Conservation (phyloP, 1,139 yeast genomes). For the Geotrichum carabidarum region DNA sequence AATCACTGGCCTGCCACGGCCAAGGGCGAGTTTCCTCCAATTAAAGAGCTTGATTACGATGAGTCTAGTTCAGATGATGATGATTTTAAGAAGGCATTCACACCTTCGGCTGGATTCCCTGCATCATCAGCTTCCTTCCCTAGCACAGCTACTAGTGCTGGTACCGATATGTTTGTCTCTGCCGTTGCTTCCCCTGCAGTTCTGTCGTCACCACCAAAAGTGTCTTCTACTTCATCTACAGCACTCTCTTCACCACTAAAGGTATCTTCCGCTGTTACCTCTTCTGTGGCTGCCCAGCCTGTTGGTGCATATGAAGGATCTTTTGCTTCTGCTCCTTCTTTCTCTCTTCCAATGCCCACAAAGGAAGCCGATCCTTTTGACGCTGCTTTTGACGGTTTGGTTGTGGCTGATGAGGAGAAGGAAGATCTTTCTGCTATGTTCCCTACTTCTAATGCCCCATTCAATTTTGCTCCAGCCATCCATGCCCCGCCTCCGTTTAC, state of each 20-base stretch:
- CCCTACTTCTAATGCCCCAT: not conserved
- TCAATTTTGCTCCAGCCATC: not conserved
- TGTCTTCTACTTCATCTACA: conserved; percentile 23
- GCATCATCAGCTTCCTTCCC: conserved; percentile 15
- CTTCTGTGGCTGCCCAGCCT: conserved; percentile 8
- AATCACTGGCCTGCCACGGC: conserved; percentile 6
- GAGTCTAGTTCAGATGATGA: conserved; percentile 46
- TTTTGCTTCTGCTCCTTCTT: conserved; percentile 17
- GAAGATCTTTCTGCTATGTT: not conserved
- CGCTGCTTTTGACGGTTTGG: conserved; percentile 16
- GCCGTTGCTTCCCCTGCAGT: conserved; percentile 23
- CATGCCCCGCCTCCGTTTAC: not conserved
- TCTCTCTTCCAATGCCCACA: conserved; percentile 7
- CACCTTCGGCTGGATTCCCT: conserved; percentile 14
- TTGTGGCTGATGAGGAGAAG: conserved; percentile 13
- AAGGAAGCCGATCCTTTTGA: conserved; percentile 15
- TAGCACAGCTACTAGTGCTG: conserved; percentile 12
- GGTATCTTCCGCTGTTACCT: conserved; percentile 13
- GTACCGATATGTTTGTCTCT: conserved; percentile 20
- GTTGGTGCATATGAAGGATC: conserved; percentile 2
- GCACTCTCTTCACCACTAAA: conserved; percentile 8
- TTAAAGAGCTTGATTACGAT: conserved; percentile 60
- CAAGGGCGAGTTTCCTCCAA: conserved; percentile 63
- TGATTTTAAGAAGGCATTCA: conserved; percentile 10
- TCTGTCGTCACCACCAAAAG: not conserved